Base-by-base conservation (phyloP, 805 yeast genomes). In the Metschnikowia lochheadii region DNA sequence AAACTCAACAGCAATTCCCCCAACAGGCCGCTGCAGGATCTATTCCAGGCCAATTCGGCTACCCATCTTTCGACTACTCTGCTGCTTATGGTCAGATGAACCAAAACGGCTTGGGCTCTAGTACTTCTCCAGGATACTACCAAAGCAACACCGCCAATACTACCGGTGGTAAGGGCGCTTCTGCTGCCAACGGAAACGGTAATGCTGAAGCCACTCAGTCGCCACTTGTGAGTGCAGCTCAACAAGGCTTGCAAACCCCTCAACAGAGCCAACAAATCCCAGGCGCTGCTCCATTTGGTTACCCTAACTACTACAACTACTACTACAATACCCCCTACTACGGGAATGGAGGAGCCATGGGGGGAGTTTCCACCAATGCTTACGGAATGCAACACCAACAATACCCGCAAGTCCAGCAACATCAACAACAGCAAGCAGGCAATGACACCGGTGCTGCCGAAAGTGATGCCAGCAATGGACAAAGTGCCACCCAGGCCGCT, bases 1-100 rank as follows among this genome's bases (percentile, higher is more conserved):
- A 58, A 35, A 36, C 56, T 17, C 60, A 58, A 46, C 76, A 67
- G 50, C 77, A 72, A 53, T 72, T 69, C 51, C 70, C 70, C 17
- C 75, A 69, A 58, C 76, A 72, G 57, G 68, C 69, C 48, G 61
- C 50, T 13, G 66, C 66, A 35, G 76, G 72, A 54, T 62, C 65
- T 47, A 52, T 68, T 39, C 78, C 78, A 49, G 75, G 70, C 40
- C 75, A 70, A 59, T 74, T 67, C 59, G 76, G 69, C 42, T 75
- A 72, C 63, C 78, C 78, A 43, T 75, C 74, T 29, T 62, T 66
- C 42, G 79, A 74, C 58, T 74, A 74, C 63, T 63, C 70, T 39
- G 59, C 51, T 14, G 67, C 67, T 36, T 72, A 72, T 59, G 67
- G 63, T 45, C 70, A 66, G 49, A 44, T 53, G 32, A 56, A 52